Evolutionary conservation across 495 filamentous ascomycete species (phyloP).

Genomic region (Schizothecium vesticola): DNA sequence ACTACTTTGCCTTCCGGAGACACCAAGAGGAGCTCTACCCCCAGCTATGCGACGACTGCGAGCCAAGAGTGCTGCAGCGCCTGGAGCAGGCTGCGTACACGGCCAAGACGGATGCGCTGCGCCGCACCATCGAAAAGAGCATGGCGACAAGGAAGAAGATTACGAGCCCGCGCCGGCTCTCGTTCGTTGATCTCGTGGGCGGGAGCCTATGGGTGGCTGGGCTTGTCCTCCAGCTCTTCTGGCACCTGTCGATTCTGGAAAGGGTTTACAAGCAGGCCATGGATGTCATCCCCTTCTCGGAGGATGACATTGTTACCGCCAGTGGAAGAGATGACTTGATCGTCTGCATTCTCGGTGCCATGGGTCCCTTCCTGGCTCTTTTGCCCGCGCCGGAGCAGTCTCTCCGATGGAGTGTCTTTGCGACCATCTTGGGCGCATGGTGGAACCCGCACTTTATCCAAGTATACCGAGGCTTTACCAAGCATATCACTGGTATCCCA

Average conservation of each 20-base stretch:
- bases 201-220: conserved; percentile 50
- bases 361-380: conserved; percentile 15
- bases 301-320: not conserved
- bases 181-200: conserved; percentile 43
- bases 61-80: conserved; percentile 56
- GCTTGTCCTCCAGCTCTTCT: conserved; percentile 47
- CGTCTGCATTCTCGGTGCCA: not conserved
- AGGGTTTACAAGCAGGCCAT: conserved; percentile 19
- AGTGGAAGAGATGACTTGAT: not conserved
- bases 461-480: conserved; percentile 56
- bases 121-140: conserved; percentile 61
- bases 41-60: conserved; percentile 74
- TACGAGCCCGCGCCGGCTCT: conserved; percentile 43
- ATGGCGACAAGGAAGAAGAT: conserved; percentile 43
- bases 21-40: conserved; percentile 73
- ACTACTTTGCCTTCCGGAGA: conserved; percentile 55
- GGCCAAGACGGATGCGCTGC: conserved; percentile 71
- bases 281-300: conserved; percentile 9
- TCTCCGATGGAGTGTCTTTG: conserved; percentile 43
- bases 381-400: conserved; percentile 33
- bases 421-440: conserved; percentile 57
- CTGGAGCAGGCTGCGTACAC: conserved; percentile 66
- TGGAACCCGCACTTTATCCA: conserved; percentile 71
- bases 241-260: conserved; percentile 42
- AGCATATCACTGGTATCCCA: conserved; percentile 57